phyloP scores from a whole-genome alignment of 176 grass and related monocot genomes.

The Pontederia crassipes region DNA sequence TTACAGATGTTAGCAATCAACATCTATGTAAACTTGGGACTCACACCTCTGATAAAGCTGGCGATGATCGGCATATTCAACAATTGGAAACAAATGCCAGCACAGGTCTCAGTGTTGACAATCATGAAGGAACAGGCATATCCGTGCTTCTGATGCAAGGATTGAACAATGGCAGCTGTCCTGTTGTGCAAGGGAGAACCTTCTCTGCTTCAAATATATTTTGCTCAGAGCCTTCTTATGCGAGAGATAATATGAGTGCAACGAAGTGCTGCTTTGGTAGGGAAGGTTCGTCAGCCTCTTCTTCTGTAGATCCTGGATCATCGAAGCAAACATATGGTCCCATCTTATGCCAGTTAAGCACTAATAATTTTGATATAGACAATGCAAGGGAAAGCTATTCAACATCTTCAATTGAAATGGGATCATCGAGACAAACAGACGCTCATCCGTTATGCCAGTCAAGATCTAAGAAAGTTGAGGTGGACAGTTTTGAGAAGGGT shows the following conservation, averaged over 20 bases:
- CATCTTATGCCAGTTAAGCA: slow-evolving; percentile 36
- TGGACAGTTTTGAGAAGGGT: too few relatives aligned
- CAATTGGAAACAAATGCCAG: slow-evolving; percentile 24
- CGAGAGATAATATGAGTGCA: slow-evolving; percentile 48
- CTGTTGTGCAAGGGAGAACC: slow-evolving; percentile 38
- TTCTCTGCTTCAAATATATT: slow-evolving; percentile 43
- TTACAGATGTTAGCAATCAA: too few relatives aligned
- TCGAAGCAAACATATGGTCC: slow-evolving; percentile 41
- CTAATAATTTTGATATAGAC: slow-evolving; percentile 36
- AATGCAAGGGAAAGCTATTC: not conserved
- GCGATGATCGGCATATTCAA: not conserved
- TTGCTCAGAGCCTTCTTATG: slow-evolving; percentile 60
- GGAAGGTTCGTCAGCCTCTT: slow-evolving; percentile 65
- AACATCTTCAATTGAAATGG: too few relatives aligned
- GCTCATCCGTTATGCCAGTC: too few relatives aligned
- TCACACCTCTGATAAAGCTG: too few relatives aligned
- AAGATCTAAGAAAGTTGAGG: too few relatives aligned
- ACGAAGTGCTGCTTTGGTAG: slow-evolving; percentile 57
- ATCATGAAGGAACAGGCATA: slow-evolving; percentile 50
- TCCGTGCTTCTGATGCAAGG: slow-evolving; percentile 58
- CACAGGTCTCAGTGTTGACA: slow-evolving; percentile 26
- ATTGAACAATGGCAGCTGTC: slow-evolving; percentile 56
- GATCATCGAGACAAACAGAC: too few relatives aligned
- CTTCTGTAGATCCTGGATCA: slow-evolving; percentile 77
- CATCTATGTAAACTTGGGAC: too few relatives aligned